Conservation (phyloP, 768 basidiomycete genomes). For the Tricholoma terreum region DNA sequence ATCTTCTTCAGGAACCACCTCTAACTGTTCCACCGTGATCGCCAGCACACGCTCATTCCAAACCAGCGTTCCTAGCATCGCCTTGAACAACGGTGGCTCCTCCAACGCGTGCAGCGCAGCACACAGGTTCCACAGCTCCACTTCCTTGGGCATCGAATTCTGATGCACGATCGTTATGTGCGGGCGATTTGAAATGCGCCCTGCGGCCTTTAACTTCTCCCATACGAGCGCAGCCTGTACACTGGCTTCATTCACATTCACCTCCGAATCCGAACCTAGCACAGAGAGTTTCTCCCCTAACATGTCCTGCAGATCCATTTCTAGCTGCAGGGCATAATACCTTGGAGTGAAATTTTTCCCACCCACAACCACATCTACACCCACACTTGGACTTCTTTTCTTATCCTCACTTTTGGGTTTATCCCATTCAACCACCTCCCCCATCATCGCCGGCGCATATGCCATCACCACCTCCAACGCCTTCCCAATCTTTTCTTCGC, state of each 20-base stretch:
- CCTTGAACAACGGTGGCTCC: constrained; percentile 54
- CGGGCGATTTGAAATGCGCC: constrained; percentile 56
- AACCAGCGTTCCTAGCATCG: constrained; percentile 58
- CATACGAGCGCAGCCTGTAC: constrained; percentile 39
- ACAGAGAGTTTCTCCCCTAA: constrained; percentile 46
- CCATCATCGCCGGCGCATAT: constrained; percentile 36
- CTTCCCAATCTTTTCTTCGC: constrained; percentile 51
- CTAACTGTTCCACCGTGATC: constrained; percentile 62
- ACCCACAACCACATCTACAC: too few species aligned
- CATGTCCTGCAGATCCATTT: constrained; percentile 56
- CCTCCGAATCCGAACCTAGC: constrained; percentile 6
- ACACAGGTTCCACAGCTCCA: constrained; percentile 50
- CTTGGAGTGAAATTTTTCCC: constrained; percentile 39
- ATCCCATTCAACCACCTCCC: neutral
- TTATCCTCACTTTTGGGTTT: constrained; percentile 19
- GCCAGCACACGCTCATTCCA: constrained; percentile 85
- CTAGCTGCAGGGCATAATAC: constrained; percentile 79
- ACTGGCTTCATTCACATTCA: constrained; percentile 29
- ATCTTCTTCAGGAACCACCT: constrained; percentile 21
- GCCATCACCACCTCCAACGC: constrained; percentile 46
- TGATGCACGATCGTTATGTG: constrained; percentile 88
- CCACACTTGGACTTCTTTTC: too few species aligned
- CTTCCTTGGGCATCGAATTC: constrained; percentile 34
- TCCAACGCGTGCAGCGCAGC: constrained; percentile 34
- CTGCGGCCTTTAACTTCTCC: constrained; percentile 37